Evolutionary conservation across 2,329 filamentous ascomycete genomes (phyloP), one percentile per base, ranked within the genome.

Genomic region (Bipolaris bicolor): DNA sequence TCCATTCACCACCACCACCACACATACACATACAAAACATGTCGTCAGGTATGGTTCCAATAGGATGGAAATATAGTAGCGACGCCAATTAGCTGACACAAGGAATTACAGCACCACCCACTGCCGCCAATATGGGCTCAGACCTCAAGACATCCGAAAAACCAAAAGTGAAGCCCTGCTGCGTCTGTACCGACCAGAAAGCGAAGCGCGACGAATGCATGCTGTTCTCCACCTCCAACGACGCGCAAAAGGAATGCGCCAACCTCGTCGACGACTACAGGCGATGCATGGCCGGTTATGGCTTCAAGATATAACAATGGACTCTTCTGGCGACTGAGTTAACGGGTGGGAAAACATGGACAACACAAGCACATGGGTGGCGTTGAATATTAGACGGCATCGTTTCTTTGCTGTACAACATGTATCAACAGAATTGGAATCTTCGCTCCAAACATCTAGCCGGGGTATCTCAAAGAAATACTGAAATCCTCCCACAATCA

Each of bases 101-200:
- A 18, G 11, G 7, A 9, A 13, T 50, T 22, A 13, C 40, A 74
- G 71, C 71, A 63, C 65, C 66, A 49, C 68, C 70, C 20, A 67
- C 69, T 54, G 68, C 71, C 44, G 79, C 76, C 72, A 82, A 82
- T 66, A 73, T 81, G 65, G 78, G 77, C 68, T 71, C 76, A 56
- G 76, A 81, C 58, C 70, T 80, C 63, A 82, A 82, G 68, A 60
- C 69, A 45, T 63, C 65, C 37, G 73, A 75, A n/a, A 81, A 81
- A 68, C 72, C 76, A 26, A 81, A 81, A 76, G 79, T 49, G 9
- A 49, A 97, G 92, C 94, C 94, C 41, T 98, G 95, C 85, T 98
- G 95, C 76, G 95, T 98, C 29, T 99, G 95, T 86, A 97, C 93
- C 76, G 87, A 95, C 43, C 92, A 99, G 78, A 99, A 99, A 79